A percentile compares a stretch with the other conserved stretches of the same genome.
phyloP scores from a whole-genome alignment of 768 basidiomycete species.

The Boletus sp. region DNA sequence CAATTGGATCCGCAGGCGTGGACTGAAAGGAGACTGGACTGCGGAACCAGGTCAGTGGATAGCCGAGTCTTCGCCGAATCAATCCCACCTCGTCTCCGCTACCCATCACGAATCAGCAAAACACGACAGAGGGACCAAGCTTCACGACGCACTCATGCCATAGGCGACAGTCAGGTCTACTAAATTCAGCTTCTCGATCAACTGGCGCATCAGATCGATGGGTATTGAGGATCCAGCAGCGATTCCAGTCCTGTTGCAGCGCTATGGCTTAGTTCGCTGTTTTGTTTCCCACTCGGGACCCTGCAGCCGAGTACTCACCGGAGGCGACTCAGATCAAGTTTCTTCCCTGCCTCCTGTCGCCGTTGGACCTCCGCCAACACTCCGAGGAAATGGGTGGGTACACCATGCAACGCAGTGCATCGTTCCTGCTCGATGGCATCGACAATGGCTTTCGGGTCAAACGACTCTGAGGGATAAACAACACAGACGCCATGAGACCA shows the following conservation, averaged over 20 bases:
- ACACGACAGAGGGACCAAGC: neutral
- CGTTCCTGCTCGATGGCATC: constrained; percentile 64
- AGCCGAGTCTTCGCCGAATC: neutral
- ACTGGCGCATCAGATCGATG: constrained; percentile 71
- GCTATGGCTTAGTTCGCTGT: neutral
- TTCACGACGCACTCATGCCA: constrained; percentile 71
- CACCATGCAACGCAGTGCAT: constrained; percentile 80
- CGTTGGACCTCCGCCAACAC: constrained; percentile 65
- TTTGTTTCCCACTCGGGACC: neutral
- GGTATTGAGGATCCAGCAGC: constrained; percentile 79
- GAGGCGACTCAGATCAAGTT: constrained; percentile 47
- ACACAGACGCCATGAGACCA: constrained; percentile 73
- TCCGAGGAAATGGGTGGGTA: constrained; percentile 82
- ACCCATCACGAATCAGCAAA: constrained; percentile 6
- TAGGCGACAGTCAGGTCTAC: constrained; percentile 73
- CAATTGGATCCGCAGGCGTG: constrained; percentile 60
- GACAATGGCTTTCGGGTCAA: constrained; percentile 62
- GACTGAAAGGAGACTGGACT: constrained; percentile 87
- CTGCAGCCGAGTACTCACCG: constrained; percentile 39
- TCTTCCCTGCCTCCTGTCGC: constrained; percentile 43
- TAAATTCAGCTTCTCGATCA: constrained; percentile 66
- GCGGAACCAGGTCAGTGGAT: neutral
- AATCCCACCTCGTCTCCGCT: constrained; percentile 68
- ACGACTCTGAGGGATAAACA: constrained; percentile 70
- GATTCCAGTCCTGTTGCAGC: constrained; percentile 63